Percentiles rank a stretch among this genome's conserved stretches.
Evolutionary conservation across 2,329 filamentous ascomycete genomes (phyloP).

Genomic region (Ophiobolus disseminans): DNA sequence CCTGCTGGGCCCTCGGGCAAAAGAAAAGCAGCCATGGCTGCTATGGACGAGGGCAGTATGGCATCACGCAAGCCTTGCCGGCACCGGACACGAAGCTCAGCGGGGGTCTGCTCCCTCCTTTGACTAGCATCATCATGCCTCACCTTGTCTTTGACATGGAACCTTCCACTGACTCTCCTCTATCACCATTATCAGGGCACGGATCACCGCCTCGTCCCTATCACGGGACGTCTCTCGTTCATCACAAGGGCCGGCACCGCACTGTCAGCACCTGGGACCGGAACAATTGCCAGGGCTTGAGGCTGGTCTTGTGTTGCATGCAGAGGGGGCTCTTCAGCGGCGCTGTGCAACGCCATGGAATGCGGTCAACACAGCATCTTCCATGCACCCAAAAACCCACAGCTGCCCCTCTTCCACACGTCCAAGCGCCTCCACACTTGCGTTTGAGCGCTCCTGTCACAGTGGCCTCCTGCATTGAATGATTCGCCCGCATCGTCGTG

Average conservation of each 20-base stretch:
- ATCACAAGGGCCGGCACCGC: background rate
- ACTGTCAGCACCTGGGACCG: constrained; percentile 18
- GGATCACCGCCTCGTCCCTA: background rate
- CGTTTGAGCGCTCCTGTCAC: constrained; percentile 38
- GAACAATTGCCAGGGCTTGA: constrained; percentile 30
- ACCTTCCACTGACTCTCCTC: constrained; percentile 16
- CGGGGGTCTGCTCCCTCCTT: constrained; percentile 16
- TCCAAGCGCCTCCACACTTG: constrained; percentile 26
- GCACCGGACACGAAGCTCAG: constrained; percentile 10
- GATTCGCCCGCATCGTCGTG: constrained; percentile 38
- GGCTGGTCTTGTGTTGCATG: constrained; percentile 37
- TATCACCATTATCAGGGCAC: constrained; percentile 3
- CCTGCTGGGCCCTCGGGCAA: constrained; percentile 38
- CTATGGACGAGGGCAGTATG: constrained; percentile 24
- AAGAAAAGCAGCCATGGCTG: constrained; percentile 42
- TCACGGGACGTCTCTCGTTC: constrained; percentile 1
- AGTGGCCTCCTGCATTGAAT: constrained; percentile 32
- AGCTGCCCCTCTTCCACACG: constrained; percentile 31
- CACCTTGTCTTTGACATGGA: constrained; percentile 17
- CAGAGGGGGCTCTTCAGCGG: constrained; percentile 21
- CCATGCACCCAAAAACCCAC: constrained; percentile 33
- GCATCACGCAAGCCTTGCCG: constrained; percentile 29
- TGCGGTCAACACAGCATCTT: constrained; percentile 28
- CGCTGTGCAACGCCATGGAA: constrained; percentile 33
- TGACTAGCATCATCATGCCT: constrained; percentile 25